A percentile compares a stretch with the other conserved stretches of the same genome.
Evolutionary conservation across 345 rosid species (phyloP).

Genomic region (Noccaea bulbosa): DNA sequence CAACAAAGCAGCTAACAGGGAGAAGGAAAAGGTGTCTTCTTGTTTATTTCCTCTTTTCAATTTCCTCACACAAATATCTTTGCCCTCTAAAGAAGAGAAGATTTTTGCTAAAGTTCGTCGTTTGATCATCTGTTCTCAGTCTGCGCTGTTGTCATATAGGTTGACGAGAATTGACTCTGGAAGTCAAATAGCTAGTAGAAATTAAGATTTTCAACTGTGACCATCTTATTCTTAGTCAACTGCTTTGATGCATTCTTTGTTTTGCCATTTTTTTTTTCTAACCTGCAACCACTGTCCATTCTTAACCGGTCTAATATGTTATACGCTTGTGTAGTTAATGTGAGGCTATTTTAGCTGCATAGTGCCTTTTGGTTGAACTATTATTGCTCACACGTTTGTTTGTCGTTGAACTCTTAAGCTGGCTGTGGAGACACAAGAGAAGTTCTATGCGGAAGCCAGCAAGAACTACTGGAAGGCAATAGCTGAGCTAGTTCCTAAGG

Average conservation of each 20-base stretch:
- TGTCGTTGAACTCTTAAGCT: constrained; percentile 45
- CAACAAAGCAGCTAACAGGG: constrained; percentile 67
- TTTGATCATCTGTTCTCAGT: constrained; percentile 10
- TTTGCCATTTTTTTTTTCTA: background rate
- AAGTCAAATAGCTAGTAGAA: constrained; percentile 20
- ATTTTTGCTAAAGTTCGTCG: background rate
- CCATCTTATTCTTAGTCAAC: constrained; percentile 7
- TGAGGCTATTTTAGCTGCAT: constrained; percentile 7
- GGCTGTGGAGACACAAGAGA: constrained; percentile 54
- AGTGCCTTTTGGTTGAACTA: background rate
- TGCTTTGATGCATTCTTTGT: constrained; percentile 1
- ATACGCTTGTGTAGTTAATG: background rate
- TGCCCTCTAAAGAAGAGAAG: background rate
- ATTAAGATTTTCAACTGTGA: background rate
- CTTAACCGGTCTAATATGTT: background rate
- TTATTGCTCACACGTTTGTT: constrained; percentile 22
- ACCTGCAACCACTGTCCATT: background rate
- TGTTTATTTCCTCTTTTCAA: background rate
- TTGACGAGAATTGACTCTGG: background rate
- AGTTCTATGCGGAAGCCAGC: constrained; percentile 67
- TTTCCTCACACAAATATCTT: background rate
- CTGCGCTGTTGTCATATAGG: constrained; percentile 5
- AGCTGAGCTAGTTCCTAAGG: constrained; percentile 78
- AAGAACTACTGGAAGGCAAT: constrained; percentile 84
- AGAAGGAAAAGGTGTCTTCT: constrained; percentile 69